These are phyloP conservation scores for Epichloe baconii DNA, from an alignment of 2,329 filamentous ascomycete species.

Conservation along the genomic window DNA sequence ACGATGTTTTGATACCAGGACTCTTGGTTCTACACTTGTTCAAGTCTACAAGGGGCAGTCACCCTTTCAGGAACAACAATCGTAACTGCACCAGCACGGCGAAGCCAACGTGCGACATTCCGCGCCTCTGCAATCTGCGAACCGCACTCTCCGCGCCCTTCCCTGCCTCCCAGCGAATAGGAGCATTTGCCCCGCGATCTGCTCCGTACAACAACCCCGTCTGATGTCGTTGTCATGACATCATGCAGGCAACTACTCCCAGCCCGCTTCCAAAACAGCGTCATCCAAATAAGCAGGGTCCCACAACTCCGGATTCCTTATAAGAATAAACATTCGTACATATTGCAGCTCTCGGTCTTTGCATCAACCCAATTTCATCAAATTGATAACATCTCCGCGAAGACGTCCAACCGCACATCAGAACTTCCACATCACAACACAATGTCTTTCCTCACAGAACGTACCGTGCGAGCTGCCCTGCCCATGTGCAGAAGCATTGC, in stretches of 20 bases:
- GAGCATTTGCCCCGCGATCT: slow-evolving; percentile 7
- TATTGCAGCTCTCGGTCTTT: background rate
- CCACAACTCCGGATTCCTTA: background rate
- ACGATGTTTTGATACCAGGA: background rate
- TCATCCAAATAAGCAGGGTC: background rate
- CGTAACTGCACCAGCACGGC: background rate
- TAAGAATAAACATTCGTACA: background rate
- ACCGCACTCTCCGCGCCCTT: too few relatives aligned
- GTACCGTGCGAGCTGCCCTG: slow-evolving; percentile 29
- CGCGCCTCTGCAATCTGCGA: background rate
- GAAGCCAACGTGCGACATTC: slow-evolving; percentile 1
- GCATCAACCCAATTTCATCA: background rate
- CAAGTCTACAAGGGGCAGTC: background rate
- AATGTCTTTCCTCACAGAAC: slow-evolving; percentile 43
- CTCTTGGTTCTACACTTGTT: background rate
- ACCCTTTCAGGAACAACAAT: background rate
- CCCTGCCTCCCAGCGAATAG: slow-evolving; percentile 1
- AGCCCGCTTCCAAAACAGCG: background rate
- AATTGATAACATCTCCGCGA: background rate
- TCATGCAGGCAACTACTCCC: slow-evolving; percentile 1
- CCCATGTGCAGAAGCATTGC: slow-evolving; percentile 25
- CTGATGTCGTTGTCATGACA: slow-evolving; percentile 5
- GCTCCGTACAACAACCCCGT: background rate
- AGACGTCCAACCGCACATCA: slow-evolving; percentile 2
- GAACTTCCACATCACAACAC: slow-evolving; percentile 2